phyloP scores from a whole-genome alignment of 306 rosid genomes.

The Acacia confusa region DNA sequence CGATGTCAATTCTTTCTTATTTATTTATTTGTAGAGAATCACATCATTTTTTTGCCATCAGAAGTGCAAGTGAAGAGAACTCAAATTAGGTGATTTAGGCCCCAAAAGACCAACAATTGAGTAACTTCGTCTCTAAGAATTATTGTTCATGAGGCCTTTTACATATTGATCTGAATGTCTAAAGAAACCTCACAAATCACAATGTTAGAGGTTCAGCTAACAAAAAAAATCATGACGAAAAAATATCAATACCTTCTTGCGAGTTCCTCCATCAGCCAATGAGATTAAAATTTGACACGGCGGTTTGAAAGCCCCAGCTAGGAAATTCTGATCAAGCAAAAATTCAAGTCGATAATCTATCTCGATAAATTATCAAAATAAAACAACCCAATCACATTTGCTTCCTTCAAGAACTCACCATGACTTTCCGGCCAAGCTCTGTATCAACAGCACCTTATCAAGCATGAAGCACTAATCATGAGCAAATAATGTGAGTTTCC shows the following conservation, averaged over 20 bases:
- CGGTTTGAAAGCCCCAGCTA: constrained; percentile 39
- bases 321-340: constrained; percentile 37
- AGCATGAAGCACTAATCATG: constrained; percentile 2
- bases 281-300: constrained; percentile 38
- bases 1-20: neutral
- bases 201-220: neutral
- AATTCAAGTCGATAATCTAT: neutral
- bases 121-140: neutral
- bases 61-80: neutral
- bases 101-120: neutral
- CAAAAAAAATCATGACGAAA: neutral
- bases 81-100: neutral
- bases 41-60: neutral
- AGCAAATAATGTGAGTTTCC: neutral
- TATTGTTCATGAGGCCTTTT: neutral
- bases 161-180: neutral
- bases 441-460: neutral
- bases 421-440: constrained; percentile 16
- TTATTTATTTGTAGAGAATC: neutral
- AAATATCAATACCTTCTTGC: constrained; percentile 30
- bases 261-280: constrained; percentile 30
- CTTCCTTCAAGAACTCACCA: constrained; percentile 29
- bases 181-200: neutral
- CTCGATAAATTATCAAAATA: neutral
- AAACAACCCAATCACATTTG: neutral